Conservation (phyloP, 495 filamentous ascomycete genomes). For the Penicillium roqueforti region DNA sequence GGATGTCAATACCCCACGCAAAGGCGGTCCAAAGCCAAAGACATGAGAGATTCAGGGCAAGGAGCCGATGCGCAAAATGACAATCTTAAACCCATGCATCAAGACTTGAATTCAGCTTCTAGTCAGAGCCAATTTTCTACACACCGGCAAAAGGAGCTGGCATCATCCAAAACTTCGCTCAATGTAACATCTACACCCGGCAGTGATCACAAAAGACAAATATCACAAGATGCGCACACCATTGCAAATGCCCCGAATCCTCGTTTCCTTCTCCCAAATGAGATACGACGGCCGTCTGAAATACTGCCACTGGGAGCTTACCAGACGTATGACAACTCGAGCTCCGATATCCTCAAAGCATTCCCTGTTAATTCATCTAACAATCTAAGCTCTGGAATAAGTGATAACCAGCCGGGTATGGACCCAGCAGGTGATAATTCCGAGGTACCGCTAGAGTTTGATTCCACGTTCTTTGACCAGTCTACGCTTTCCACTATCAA, state of each 20-base stretch:
- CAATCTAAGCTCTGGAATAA: constrained; percentile 8
- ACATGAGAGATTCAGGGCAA: constrained; percentile 16
- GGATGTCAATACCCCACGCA: constrained; percentile 50
- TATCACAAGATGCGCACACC: constrained; percentile 4
- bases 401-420: constrained; percentile 16
- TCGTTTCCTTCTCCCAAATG: constrained; percentile 11
- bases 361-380: constrained; percentile 9
- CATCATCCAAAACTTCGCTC: constrained; percentile 9
- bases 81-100: constrained; percentile 2
- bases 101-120: background rate
- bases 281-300: constrained; percentile 3
- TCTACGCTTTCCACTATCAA: constrained; percentile 33
- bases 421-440: constrained; percentile 16
- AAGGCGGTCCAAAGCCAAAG: constrained; percentile 38
- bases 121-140: constrained; percentile 24
- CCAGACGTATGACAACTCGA: constrained; percentile 14
- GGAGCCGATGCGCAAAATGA: constrained; percentile 12
- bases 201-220: background rate
- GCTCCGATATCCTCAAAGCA: constrained; percentile 8
- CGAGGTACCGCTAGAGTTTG: constrained; percentile 24
- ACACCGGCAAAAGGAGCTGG: constrained; percentile 1
- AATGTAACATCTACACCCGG: background rate
- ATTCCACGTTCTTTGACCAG: constrained; percentile 23
- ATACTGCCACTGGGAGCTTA: constrained; percentile 11
- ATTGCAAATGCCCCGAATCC: constrained; percentile 1